Evolutionary conservation across 1,139 yeast species (phyloP).

Genomic region (Pichia sp.): DNA sequence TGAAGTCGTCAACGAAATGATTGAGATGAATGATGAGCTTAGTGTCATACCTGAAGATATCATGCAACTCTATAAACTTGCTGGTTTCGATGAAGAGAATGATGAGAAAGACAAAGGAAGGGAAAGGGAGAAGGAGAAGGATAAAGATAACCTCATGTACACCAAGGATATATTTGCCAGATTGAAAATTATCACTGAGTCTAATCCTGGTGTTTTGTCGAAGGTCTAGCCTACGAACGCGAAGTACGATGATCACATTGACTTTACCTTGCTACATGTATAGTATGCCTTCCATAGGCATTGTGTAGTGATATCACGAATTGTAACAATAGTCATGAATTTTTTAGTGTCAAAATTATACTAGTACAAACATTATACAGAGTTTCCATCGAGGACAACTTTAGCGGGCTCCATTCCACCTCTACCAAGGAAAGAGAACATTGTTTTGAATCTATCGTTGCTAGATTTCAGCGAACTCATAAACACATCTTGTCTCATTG

Average conservation of each 20-base stretch:
- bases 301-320: too few relatives aligned
- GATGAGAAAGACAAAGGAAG: conserved; percentile 9
- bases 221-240: too few relatives aligned
- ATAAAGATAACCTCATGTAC: conserved; percentile 11
- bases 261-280: too few relatives aligned
- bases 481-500: conserved; percentile 59
- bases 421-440: conserved; percentile 76
- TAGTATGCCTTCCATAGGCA: too few relatives aligned
- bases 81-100: conserved; percentile 26
- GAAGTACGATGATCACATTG: too few relatives aligned
- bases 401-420: conserved; percentile 62
- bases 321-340: too few relatives aligned
- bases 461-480: conserved; percentile 50
- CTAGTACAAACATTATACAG: too few relatives aligned
- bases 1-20: conserved; percentile 81
- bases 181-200: conserved; percentile 15
- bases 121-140: conserved; percentile 8
- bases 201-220: conserved; percentile 9
- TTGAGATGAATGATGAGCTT: conserved; percentile 76
- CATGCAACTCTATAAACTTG: conserved; percentile 25
- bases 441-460: conserved; percentile 63
- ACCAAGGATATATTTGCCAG: conserved; percentile 26
- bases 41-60: conserved; percentile 65
- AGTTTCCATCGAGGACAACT: conserved; percentile 24
- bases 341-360: too few relatives aligned